These are phyloP conservation scores for Ettlia oleoabundans DNA, from an alignment of 139 green algal genomes.

Conservation along the genomic window DNA sequence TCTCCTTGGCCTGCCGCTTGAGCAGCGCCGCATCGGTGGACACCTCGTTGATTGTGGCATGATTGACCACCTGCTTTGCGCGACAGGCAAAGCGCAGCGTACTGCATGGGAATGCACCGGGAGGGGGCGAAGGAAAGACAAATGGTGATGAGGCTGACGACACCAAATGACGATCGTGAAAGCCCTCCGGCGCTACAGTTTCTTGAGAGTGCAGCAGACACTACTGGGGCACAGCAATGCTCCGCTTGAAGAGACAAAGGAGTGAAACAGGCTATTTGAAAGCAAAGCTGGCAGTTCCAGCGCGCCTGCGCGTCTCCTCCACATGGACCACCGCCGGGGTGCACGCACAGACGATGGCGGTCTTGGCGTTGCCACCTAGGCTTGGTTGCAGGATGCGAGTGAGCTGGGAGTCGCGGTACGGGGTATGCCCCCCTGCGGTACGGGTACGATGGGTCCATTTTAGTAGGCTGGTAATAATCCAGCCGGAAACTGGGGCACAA, in stretches of 20 bases:
- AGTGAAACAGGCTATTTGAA: too few species aligned
- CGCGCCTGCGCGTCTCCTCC: slow-evolving; percentile 83
- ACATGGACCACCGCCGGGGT: slow-evolving; percentile 79
- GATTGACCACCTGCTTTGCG: slow-evolving; percentile 96
- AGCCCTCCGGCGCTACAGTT: too few species aligned
- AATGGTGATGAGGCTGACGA: too few species aligned
- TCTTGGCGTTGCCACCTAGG: slow-evolving; percentile 96
- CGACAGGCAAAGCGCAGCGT: slow-evolving; percentile 93
- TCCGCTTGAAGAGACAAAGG: too few species aligned
- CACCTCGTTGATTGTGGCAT: slow-evolving; percentile 87
- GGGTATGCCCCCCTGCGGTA: slow-evolving; percentile 78
- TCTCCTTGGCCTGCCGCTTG: slow-evolving; percentile 87
- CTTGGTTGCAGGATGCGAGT: slow-evolving; percentile 93
- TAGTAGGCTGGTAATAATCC: too few species aligned
- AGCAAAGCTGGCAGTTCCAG: too few species aligned
- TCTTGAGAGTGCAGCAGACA: too few species aligned
- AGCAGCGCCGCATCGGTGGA: slow-evolving; percentile 82
- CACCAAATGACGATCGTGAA: too few species aligned
- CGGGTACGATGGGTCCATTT: too few species aligned
- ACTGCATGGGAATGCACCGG: slow-evolving; percentile 31
- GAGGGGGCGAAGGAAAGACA: background rate
- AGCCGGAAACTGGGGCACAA: too few species aligned
- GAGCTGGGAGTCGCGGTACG: slow-evolving; percentile 91
- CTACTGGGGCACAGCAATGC: too few species aligned
- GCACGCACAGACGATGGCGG: slow-evolving; percentile 94